Conservation (phyloP, 441 rosid species). For the Brassica balearica region DNA sequence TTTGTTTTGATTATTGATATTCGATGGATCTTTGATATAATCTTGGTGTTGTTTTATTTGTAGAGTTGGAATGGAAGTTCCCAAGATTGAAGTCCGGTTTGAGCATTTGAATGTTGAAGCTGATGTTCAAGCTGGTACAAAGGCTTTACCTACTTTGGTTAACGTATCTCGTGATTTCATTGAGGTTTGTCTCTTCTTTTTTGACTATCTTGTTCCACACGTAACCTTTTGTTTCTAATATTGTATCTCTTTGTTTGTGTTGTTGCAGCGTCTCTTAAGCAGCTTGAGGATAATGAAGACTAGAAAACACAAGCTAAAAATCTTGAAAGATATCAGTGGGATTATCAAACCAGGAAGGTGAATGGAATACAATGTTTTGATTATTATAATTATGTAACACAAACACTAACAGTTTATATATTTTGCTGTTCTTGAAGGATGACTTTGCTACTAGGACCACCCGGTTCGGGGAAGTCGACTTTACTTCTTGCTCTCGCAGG, state of each 20-base stretch:
- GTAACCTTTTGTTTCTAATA: background rate
- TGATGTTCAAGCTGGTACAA: conserved; percentile 66
- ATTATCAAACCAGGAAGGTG: conserved; percentile 83
- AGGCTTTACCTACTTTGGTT: conserved; percentile 87
- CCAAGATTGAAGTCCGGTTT: conserved; percentile 79
- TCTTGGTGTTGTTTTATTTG: background rate
- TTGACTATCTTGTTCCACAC: background rate
- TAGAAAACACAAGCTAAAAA: conserved; percentile 49
- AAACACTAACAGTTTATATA: conserved; percentile 14
- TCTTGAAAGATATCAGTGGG: conserved; percentile 71
- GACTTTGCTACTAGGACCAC: conserved; percentile 95
- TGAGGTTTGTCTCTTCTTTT: conserved; percentile 55
- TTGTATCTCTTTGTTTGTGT: background rate
- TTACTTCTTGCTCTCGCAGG: conserved; percentile 80
- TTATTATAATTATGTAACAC: background rate
- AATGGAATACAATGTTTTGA: background rate
- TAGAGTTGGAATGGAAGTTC: conserved; percentile 78
- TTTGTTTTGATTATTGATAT: background rate
- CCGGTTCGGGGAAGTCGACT: conserved; percentile 90
- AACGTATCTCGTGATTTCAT: conserved; percentile 63
- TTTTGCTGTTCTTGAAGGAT: conserved; percentile 53
- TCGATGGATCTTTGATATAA: background rate
- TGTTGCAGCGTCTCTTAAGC: conserved; percentile 54
- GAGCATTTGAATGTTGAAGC: conserved; percentile 67
- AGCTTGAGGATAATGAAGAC: conserved; percentile 59